Base-by-base conservation (phyloP, 495 filamentous ascomycete species). In the Penicillium coffeae region DNA sequence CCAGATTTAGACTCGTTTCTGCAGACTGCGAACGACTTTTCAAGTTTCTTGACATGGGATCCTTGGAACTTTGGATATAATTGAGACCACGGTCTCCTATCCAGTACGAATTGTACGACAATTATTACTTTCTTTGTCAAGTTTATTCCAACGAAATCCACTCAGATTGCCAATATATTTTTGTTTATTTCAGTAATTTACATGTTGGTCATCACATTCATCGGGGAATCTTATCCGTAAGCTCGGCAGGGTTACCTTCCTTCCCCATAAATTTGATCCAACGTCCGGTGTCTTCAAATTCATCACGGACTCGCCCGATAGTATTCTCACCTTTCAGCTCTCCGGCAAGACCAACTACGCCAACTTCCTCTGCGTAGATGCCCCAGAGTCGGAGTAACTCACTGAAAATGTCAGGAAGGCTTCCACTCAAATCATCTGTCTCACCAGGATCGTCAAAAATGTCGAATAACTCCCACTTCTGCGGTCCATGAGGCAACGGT, bases 371-470 rank as follows among this genome's bases (percentile, higher is more conserved):
- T 3, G 18, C 38, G 34, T 50, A 50, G 5, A 37, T 21, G 21
- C 22, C 27, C 50, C 50, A 52, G 12, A 42, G 18, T 9, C 8
- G 16, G 14, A 47, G 30, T 38, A 52, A 10, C 14, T 52, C 37
- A 2, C 32, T 30, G 20, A 47, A 36, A 2, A 47, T 16, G 1
- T 42, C 38, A 12, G 43, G 50, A 10, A 15, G 7, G 19, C 16
- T 12, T 18, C 27, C 42, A 33, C 27, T 25, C 21, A 71, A 40
- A 34, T 75, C 75, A 47, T 70, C 68, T 10, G 75, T 74, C 50
- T 83, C 77, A 13, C 54, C 55, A 8, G 48, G 51, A 38, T 61
- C 56, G 9, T 53, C 42, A 3, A 21, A 13, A 4, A 62, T 14
- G 48, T 69, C 56, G 30, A 51, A 68, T n/a, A 69, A 38, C 34